Conservation (phyloP, 2,329 filamentous ascomycete species). For the Fusarium robinianum region DNA sequence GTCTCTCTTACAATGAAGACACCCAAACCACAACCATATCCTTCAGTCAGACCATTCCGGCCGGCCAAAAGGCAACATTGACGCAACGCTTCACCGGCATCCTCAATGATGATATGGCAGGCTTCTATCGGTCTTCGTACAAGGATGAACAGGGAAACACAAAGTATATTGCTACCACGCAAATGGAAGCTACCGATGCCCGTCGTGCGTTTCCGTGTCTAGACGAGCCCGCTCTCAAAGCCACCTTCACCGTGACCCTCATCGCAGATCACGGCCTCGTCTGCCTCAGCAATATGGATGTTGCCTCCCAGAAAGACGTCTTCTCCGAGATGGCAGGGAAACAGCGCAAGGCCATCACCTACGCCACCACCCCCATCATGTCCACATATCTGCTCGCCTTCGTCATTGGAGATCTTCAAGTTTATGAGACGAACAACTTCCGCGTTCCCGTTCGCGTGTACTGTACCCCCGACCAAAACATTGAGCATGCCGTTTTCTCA, state of each 20-base stretch:
- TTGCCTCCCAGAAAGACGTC: constrained; percentile 76
- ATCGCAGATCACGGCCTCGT: constrained; percentile 89
- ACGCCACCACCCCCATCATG: constrained; percentile 92
- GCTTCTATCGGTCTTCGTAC: constrained; percentile 95
- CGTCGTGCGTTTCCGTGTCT: constrained; percentile 94
- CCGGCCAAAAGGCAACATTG: constrained; percentile 74
- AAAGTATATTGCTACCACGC: constrained; percentile 84
- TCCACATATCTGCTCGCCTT: constrained; percentile 95
- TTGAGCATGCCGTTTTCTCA: constrained; percentile 89
- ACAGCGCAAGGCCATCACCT: constrained; percentile 83
- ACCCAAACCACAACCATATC: constrained; percentile 81
- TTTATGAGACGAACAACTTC: constrained; percentile 90
- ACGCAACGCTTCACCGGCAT: constrained; percentile 69
- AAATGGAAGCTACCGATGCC: constrained; percentile 97
- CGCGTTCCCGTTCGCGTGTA: constrained; percentile 93
- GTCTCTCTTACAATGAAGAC: constrained; percentile 75
- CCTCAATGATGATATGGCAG: constrained; percentile 94
- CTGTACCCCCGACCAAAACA: constrained; percentile 85
- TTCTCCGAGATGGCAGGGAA: constrained; percentile 61
- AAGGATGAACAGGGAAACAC: constrained; percentile 78
- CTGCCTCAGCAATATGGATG: constrained; percentile 97
- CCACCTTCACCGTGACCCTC: constrained; percentile 87
- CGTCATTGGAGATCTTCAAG: constrained; percentile 91
- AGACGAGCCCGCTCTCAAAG: constrained; percentile 93
- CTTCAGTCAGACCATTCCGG: constrained; percentile 73